Conservation (phyloP, 2,329 filamentous ascomycete genomes). For the Ceratocystis papillata region DNA sequence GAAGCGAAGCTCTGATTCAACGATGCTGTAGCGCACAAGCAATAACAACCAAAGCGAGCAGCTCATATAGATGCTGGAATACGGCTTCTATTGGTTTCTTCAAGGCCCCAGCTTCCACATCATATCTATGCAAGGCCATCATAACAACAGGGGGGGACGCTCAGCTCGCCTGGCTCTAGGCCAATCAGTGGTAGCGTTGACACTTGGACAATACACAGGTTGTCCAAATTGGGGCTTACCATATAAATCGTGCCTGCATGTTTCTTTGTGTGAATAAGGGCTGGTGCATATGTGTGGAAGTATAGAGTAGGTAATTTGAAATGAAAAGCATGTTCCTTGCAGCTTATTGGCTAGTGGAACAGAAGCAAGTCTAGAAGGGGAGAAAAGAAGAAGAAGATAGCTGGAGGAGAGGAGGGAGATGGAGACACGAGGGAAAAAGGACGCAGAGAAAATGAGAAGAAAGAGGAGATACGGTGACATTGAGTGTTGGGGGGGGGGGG, state of each 20-base stretch:
- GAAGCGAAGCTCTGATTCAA: no score
- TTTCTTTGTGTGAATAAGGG: background rate
- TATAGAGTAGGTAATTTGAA: background rate
- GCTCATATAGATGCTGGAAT: background rate
- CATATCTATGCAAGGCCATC: background rate
- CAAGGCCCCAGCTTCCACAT: background rate
- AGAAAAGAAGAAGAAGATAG: background rate
- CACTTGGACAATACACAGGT: conserved; percentile 1
- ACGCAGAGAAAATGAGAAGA: background rate
- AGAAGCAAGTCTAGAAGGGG: background rate
- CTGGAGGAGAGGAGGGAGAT: background rate
- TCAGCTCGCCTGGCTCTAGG: background rate
- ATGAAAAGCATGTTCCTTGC: background rate
- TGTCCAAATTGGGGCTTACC: background rate
- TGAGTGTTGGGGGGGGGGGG: background rate
- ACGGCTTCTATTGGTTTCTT: background rate
- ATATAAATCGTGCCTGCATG: conserved; percentile 1
- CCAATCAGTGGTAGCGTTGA: background rate
- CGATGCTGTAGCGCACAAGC: no score
- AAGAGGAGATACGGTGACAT: background rate
- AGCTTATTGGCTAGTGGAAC: background rate
- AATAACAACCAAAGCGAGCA: background rate
- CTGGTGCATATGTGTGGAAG: background rate
- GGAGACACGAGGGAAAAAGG: background rate
- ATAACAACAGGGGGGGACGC: background rate